Conservation (phyloP, 2,329 filamentous ascomycete genomes). For the Sclerotinia sclerotiorum region DNA sequence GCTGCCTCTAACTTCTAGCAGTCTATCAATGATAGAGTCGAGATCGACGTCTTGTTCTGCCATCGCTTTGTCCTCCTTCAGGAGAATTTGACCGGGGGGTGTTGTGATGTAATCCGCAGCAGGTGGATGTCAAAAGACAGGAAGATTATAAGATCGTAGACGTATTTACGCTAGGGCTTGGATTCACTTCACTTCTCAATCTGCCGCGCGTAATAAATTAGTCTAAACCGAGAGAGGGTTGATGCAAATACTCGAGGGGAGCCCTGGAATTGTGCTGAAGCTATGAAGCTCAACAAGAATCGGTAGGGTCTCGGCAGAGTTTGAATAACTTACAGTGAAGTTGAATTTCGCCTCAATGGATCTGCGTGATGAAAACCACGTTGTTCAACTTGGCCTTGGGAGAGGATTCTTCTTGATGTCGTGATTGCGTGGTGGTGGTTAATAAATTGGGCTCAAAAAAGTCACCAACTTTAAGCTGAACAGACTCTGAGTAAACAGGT, state of each 20-base stretch:
- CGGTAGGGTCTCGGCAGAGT: neutral
- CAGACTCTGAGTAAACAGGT: constrained; percentile 12
- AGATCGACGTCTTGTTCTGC: constrained; percentile 92
- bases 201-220: constrained; percentile 16
- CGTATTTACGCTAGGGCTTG: constrained; percentile 8
- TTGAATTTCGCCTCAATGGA: constrained; percentile 21
- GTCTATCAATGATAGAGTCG: constrained; percentile 98
- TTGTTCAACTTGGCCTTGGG: neutral
- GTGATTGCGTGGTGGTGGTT: constrained; percentile 1
- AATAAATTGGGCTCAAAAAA: constrained; percentile 5
- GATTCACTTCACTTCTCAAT: constrained; percentile 23
- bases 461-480: constrained; percentile 11
- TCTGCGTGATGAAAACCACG: neutral
- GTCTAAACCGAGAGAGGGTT: neutral
- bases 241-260: neutral
- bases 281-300: constrained; percentile 21
- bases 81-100: constrained; percentile 37
- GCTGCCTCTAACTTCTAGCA: constrained; percentile 96
- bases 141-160: neutral
- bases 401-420: constrained; percentile 1
- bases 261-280: neutral
- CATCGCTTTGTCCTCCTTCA: constrained; percentile 51
- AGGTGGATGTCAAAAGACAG: constrained; percentile 22
- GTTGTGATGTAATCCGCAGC: constrained; percentile 38
- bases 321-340: constrained; percentile 21